These are phyloP conservation scores for Chenopodium album DNA, from an alignment of 148 eudicot species.

Conservation along the genomic window DNA sequence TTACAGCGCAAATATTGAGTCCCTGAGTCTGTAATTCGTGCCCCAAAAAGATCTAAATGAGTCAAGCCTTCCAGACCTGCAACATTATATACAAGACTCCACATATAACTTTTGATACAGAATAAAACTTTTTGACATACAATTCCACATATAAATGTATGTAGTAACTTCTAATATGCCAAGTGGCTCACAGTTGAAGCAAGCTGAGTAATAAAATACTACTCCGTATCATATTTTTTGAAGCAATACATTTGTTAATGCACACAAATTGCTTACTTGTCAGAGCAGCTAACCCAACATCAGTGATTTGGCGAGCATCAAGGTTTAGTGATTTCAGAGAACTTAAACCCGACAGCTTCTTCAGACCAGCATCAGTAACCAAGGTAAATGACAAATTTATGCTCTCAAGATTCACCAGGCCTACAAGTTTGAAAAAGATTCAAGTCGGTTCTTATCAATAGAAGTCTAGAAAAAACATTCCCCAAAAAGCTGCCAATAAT, in stretches of 20 bases:
- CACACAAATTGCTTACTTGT: constrained; percentile 54
- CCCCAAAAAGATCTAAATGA: constrained; percentile 97
- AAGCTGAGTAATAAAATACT: not conserved
- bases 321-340: constrained; percentile 82
- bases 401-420: constrained; percentile 72
- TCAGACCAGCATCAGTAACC: constrained; percentile 75
- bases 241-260: not conserved
- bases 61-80: constrained; percentile 89
- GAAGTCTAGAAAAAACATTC: not conserved
- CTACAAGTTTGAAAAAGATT: constrained; percentile 32
- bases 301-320: constrained; percentile 86
- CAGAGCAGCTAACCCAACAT: constrained; percentile 82
- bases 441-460: not conserved
- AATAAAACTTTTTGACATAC: not conserved
- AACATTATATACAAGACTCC: constrained; percentile 9
- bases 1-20: constrained; percentile 57
- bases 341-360: constrained; percentile 75
- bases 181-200: not conserved
- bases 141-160: not conserved
- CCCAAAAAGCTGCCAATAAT: not conserved
- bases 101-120: not conserved
- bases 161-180: not conserved
- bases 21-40: constrained; percentile 80
- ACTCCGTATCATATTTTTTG: not conserved
- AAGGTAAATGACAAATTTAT: constrained; percentile 85